These are phyloP conservation scores for Sindora glabra DNA, from an alignment of 306 rosid genomes.

Conservation along the genomic window DNA sequence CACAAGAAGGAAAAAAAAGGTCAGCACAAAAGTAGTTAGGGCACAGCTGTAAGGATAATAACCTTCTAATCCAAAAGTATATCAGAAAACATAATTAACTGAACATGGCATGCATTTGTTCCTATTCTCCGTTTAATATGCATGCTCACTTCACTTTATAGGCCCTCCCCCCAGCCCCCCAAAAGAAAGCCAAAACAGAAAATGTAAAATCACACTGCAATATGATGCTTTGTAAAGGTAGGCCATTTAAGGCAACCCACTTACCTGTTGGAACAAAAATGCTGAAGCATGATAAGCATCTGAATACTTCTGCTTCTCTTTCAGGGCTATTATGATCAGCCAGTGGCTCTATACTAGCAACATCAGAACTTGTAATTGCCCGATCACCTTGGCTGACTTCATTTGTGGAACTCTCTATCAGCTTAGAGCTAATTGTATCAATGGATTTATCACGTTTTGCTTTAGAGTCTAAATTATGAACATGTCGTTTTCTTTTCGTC, in stretches of 20 bases:
- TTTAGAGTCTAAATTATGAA: not conserved
- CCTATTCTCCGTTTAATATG: not conserved
- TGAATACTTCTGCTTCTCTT: slow-evolving; percentile 29
- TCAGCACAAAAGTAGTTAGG: not conserved
- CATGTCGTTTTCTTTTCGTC: slow-evolving; percentile 32
- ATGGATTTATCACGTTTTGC: slow-evolving; percentile 19
- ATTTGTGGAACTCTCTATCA: not conserved
- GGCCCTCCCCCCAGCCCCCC: not conserved
- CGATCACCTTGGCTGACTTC: slow-evolving; percentile 8
- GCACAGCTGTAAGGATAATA: not conserved
- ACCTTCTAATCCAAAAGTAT: not conserved
- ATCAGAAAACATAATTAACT: not conserved
- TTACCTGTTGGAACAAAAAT: slow-evolving; percentile 33
- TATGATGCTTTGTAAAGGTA: not conserved
- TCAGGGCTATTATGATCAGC: slow-evolving; percentile 3
- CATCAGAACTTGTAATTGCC: not conserved
- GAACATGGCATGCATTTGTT: not conserved
- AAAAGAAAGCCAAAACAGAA: not conserved
- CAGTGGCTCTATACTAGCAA: slow-evolving; percentile 10
- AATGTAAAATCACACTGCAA: not conserved
- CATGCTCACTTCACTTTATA: slow-evolving; percentile 3
- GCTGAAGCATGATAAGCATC: slow-evolving; percentile 43
- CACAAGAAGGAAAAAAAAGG: not conserved
- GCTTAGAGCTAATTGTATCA: not conserved
- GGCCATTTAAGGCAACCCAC: no score